Evolutionary conservation across 1,284 basidiomycete genomes (phyloP).

Genomic region (Malassezia sp.): DNA sequence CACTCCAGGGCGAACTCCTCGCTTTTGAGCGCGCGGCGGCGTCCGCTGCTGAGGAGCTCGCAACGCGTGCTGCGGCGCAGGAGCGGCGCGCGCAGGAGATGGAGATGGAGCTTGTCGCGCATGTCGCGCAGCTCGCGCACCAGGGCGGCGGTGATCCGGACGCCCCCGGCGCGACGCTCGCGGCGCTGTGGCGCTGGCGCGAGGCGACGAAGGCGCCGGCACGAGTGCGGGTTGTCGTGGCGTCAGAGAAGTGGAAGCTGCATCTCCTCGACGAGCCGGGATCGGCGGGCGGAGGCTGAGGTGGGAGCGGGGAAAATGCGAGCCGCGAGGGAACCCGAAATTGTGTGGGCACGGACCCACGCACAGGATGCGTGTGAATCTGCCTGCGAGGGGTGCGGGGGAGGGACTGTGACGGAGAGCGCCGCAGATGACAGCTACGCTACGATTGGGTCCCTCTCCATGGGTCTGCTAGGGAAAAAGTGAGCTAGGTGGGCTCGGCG

Average conservation of each 20-base stretch:
- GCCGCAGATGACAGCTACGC: no score
- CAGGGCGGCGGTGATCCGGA: not conserved
- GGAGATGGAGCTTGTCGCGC: slow-evolving; percentile 5
- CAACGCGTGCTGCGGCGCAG: not conserved
- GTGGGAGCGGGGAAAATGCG: no score
- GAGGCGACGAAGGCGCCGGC: not conserved
- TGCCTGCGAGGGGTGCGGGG: no score
- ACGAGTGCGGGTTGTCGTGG: not conserved
- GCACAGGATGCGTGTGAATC: no score
- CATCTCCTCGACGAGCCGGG: slow-evolving; percentile 7
- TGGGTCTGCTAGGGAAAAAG: no score
- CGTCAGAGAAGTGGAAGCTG: slow-evolving; percentile 10
- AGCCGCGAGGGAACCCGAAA: no score
- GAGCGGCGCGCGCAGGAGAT: slow-evolving; percentile 8
- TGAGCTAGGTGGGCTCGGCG: no score
- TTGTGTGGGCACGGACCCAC: no score
- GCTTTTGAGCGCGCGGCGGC: slow-evolving; percentile 21
- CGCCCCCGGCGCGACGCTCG: not conserved
- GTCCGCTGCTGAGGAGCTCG: slow-evolving; percentile 17
- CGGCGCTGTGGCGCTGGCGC: slow-evolving; percentile 5
- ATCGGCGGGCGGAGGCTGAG: no score
- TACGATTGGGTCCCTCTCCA: no score
- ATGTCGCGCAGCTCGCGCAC: slow-evolving; percentile 10
- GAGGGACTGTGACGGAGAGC: no score
- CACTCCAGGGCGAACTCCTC: slow-evolving; percentile 15